Percentiles rank a stretch among this genome's conserved stretches.
Conservation (phyloP, 345 rosid genomes). For the Ceriops tagal region DNA sequence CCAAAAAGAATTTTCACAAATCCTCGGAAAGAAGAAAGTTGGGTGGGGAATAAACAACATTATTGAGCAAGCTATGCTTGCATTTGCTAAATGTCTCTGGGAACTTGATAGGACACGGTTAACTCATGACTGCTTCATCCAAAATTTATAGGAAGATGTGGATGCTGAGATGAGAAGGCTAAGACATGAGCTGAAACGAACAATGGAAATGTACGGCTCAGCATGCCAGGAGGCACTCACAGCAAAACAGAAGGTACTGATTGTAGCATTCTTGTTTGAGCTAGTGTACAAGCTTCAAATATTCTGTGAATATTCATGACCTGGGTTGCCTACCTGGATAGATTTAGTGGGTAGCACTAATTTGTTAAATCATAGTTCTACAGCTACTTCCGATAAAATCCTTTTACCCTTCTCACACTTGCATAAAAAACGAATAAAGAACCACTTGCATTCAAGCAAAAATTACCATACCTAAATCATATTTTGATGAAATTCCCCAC, state of each 20-base stretch:
- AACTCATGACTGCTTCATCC: not conserved
- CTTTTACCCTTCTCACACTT: no score
- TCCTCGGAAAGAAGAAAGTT: no score
- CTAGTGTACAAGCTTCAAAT: not conserved
- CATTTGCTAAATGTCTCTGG: not conserved
- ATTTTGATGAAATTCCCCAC: slow-evolving; percentile 7
- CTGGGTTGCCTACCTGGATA: not conserved
- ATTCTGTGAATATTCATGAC: not conserved
- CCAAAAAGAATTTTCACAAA: not conserved
- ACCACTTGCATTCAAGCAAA: not conserved
- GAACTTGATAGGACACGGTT: not conserved
- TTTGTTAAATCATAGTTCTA: no score
- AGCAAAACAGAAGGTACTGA: slow-evolving; percentile 49
- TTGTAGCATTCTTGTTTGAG: not conserved
- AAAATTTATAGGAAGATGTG: slow-evolving; percentile 55
- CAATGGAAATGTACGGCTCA: slow-evolving; percentile 53
- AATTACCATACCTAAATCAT: not conserved
- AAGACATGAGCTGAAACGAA: slow-evolving; percentile 56
- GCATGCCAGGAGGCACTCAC: slow-evolving; percentile 63
- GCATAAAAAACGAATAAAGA: not conserved
- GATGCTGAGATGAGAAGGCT: slow-evolving; percentile 87
- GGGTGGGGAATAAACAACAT: not conserved
- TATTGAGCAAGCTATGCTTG: not conserved
- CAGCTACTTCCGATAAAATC: no score
- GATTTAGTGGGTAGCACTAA: not conserved